Evolutionary conservation across 164 flowering plant genomes (phyloP).

Genomic region (Macadamia tetraphylla): DNA sequence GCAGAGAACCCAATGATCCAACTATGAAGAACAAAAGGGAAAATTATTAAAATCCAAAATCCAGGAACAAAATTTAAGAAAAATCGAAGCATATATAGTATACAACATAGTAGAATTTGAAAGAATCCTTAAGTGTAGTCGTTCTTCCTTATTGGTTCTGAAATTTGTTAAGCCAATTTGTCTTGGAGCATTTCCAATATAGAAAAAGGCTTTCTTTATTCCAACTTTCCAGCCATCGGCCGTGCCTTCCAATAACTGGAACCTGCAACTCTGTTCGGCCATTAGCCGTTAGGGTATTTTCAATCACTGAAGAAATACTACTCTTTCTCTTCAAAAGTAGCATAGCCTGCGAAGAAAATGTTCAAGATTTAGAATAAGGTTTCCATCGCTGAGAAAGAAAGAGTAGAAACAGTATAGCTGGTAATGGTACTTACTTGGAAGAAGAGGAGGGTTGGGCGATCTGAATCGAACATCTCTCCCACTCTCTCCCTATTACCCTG

Average conservation of each 20-base stretch:
- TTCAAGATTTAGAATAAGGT: background rate
- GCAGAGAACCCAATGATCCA: conserved; percentile 88
- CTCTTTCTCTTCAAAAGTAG: conserved; percentile 80
- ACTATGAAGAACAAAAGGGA: conserved; percentile 24
- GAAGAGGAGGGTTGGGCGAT: background rate
- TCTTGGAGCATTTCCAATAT: conserved; percentile 87
- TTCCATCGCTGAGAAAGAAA: background rate
- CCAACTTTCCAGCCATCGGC: conserved; percentile 68
- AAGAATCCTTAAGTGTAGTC: conserved; percentile 37
- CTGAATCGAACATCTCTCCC: too few relatives aligned
- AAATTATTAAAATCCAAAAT: background rate
- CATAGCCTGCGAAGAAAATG: conserved; percentile 45
- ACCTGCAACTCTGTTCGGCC: conserved; percentile 88
- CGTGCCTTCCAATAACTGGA: conserved; percentile 93
- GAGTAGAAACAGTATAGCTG: background rate
- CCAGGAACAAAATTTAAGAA: background rate
- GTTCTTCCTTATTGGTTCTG: conserved; percentile 34
- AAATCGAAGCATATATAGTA: background rate
- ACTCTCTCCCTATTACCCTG: too few relatives aligned
- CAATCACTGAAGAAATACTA: conserved; percentile 92
- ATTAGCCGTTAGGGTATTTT: conserved; percentile 82
- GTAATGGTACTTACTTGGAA: conserved; percentile 25
- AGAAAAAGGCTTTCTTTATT: conserved; percentile 79
- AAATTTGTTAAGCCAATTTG: conserved; percentile 86
- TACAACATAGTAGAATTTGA: background rate